These are phyloP conservation scores for Mrakiaceae sp. DNA, from an alignment of 1,284 basidiomycete genomes.

Conservation along the genomic window DNA sequence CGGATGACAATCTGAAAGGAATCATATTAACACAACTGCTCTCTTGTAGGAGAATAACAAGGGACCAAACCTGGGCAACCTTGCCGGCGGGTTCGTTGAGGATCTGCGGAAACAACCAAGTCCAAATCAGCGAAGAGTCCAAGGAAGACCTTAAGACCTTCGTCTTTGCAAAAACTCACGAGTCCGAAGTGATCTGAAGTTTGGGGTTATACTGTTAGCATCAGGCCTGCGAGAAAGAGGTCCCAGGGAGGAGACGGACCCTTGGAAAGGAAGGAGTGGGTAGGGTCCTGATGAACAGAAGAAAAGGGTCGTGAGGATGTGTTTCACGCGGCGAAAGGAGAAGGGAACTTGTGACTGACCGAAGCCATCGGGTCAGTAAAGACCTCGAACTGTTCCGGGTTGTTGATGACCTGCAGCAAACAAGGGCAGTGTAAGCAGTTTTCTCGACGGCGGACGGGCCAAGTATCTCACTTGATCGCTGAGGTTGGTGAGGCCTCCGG, in stretches of 20 bases:
- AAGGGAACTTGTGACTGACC: constrained; percentile 1
- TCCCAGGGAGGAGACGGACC: not conserved
- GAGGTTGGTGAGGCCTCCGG: constrained; percentile 46
- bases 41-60: not conserved
- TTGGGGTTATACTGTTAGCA: not conserved
- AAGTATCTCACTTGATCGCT: constrained; percentile 37
- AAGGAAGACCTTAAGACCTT: constrained; percentile 22
- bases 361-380: not conserved
- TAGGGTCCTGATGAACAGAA: constrained; percentile 54
- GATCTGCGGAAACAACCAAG: constrained; percentile 16
- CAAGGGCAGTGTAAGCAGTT: too few relatives aligned
- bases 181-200: constrained; percentile 28
- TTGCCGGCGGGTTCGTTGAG: constrained; percentile 56
- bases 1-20: constrained; percentile 41
- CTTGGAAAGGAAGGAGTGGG: constrained; percentile 51
- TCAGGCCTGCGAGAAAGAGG: not conserved
- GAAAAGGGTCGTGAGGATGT: not conserved
- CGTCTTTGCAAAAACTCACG: constrained; percentile 31
- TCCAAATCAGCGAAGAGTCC: too few relatives aligned
- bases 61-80: constrained; percentile 43
- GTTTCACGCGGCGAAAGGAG: not conserved
- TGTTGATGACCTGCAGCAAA: constrained; percentile 55
- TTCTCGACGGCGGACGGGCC: too few relatives aligned
- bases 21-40: too few relatives aligned
- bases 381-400: constrained; percentile 64